Conservation (phyloP, 2,329 filamentous ascomycete genomes). For the Pyrenochaeta sp. region DNA sequence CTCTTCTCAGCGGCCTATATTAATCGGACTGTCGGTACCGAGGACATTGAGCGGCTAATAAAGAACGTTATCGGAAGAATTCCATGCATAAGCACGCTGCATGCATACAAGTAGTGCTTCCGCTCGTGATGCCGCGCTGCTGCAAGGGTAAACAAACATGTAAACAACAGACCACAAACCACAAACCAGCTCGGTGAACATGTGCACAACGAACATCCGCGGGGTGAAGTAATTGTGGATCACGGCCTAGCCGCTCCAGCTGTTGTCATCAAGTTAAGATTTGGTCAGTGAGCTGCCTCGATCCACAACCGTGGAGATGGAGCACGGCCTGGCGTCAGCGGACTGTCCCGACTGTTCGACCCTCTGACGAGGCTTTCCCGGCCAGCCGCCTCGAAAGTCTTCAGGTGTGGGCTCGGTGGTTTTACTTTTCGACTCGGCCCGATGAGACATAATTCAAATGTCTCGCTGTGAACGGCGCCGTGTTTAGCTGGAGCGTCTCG, state of each 20-base stretch:
- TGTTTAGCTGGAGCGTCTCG: conserved; percentile 3
- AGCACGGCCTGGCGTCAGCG: conserved; percentile 27
- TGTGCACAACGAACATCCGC: neutral
- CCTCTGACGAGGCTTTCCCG: conserved; percentile 19
- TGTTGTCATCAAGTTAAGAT: conserved; percentile 25
- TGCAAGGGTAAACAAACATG: conserved; percentile 2
- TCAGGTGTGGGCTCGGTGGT: conserved; percentile 18
- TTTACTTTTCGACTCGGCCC: conserved; percentile 22
- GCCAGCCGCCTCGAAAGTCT: conserved; percentile 10
- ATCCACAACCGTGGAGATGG: conserved; percentile 29
- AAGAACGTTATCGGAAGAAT: neutral
- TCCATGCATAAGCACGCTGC: conserved; percentile 3
- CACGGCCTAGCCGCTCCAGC: neutral
- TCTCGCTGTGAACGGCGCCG: conserved; percentile 11
- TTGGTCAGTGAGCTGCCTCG: conserved; percentile 32
- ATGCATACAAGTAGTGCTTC: conserved; percentile 11
- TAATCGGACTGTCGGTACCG: conserved; percentile 1
- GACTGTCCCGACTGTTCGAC: conserved; percentile 28
- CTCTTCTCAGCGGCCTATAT: conserved; percentile 5
- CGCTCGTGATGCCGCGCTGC: conserved; percentile 2
- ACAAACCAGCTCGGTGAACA: neutral
- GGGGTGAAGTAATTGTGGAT: too few species aligned
- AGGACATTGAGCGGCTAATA: neutral
- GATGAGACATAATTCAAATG: conserved; percentile 16
- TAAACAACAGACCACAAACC: neutral